These are phyloP conservation scores for Wallacemonas collosoma DNA, from an alignment of 208 protist species.

Conservation along the genomic window DNA sequence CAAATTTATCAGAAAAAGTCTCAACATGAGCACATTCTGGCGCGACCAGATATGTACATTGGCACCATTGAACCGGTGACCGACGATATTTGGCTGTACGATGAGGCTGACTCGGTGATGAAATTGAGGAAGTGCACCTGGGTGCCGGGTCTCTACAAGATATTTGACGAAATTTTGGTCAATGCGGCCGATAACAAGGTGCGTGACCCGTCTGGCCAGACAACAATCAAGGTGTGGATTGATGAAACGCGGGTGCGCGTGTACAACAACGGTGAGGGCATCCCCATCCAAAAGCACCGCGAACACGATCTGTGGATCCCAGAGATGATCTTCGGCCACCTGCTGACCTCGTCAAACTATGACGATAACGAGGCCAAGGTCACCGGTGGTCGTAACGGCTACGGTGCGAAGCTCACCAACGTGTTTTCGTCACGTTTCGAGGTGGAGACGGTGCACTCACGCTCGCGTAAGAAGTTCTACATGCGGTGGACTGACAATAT, in stretches of 20 bases:
- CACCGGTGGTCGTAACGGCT: conserved; percentile 96
- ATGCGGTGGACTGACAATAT: conserved; percentile 99
- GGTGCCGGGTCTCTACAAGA: conserved; percentile 99
- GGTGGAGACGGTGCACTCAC: conserved; percentile 97
- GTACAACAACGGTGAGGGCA: conserved; percentile 98
- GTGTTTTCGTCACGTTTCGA: conserved; percentile 98
- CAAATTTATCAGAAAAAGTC: conserved; percentile 98
- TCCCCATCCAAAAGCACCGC: conserved; percentile 97
- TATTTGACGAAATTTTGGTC: conserved; percentile 99
- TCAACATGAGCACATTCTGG: conserved; percentile 98
- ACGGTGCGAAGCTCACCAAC: conserved; percentile 99
- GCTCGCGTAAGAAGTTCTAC: conserved; percentile 92
- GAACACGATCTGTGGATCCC: conserved; percentile 99
- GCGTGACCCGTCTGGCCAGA: conserved; percentile 92
- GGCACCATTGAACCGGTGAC: conserved; percentile 93
- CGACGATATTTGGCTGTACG: conserved; percentile 96
- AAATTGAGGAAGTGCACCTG: conserved; percentile 94
- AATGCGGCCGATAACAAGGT: conserved; percentile 99
- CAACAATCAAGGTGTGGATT: conserved; percentile 96
- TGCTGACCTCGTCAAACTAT: conserved; percentile 99
- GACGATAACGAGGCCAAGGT: conserved; percentile 98
- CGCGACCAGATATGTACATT: conserved; percentile 99
- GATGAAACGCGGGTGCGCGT: conserved; percentile 96
- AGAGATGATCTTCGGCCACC: conserved; percentile 99
- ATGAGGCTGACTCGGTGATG: conserved; percentile 92